Base-by-base conservation (phyloP, 345 rosid genomes). In the Sonneratia caseolaris region DNA sequence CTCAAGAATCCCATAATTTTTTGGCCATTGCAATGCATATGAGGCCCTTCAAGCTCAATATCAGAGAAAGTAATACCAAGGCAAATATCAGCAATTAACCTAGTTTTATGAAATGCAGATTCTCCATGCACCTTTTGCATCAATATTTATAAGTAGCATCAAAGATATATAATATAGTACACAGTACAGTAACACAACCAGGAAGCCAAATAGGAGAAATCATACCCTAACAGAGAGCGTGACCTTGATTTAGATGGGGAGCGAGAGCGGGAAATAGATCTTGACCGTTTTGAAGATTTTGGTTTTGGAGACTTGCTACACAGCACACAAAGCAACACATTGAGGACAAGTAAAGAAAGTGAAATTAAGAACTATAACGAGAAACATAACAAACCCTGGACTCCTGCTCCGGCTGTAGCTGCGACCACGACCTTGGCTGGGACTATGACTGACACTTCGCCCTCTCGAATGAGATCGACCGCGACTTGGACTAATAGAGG, bases 241-340 rank as follows among this genome's bases (percentile, higher is more conserved):
- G 51, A 47, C 51, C 51, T 47, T 2, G 89, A 88, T 64, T 79
- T 86, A 49, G 51, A 24, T 49, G 75, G 79, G 69, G 96, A 89
- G 48, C 77, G 91, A 65, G 94, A 86, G 47, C 70, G 88, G 40
- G 70, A 68, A 68, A 45, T 36, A 43, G 70, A 68, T 14, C 72
- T 72, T 45, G 77, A 87, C 83, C 79, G 85, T 32, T 81, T 88
- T 0, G 84, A 79, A 68, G 90, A 77, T 71, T 89, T 92, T 64
- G 80, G 81, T 77, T 82, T 91, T 36, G 96, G 92, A 75, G 96
- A 90, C 82, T 85, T 88, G 85, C 92, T 90, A 87, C 81, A 82
- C 16, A 57, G 51, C 51, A 47, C 15, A 47, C 13, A 47, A 47
- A 47, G 15, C 15, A 9, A 47, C 51, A 47, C 15, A 13, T 0